Conservation (phyloP, 192 early-diverging fungal species). For the Mortierella claussenii region DNA sequence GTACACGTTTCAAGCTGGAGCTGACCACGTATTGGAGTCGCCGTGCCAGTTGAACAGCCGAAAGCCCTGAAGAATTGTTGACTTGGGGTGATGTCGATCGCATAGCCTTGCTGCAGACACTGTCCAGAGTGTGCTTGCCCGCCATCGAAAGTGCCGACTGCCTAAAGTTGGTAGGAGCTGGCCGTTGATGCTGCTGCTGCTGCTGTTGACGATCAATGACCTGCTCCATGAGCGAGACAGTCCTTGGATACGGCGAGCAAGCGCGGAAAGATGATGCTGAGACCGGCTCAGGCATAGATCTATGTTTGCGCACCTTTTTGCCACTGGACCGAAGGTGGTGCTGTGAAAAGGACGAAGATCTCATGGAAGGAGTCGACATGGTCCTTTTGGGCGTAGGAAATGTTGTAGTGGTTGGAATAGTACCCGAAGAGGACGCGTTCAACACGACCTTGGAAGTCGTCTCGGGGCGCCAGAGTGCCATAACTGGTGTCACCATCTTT, state of each 20-base stretch:
- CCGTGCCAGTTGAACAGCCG: constrained; percentile 22
- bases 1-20: constrained; percentile 21
- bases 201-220: constrained; percentile 45
- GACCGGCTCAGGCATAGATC: constrained; percentile 13
- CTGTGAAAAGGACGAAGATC: not conserved
- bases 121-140: constrained; percentile 14
- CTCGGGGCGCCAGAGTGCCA: constrained; percentile 36
- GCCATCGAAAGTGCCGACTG: constrained; percentile 34
- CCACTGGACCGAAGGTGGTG: constrained; percentile 1
- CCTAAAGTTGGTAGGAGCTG: constrained; percentile 34
- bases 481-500: constrained; percentile 11
- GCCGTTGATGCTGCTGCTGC: constrained; percentile 13
- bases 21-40: constrained; percentile 25
- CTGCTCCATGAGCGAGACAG: constrained; percentile 45
- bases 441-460: constrained; percentile 20
- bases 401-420: constrained; percentile 8
- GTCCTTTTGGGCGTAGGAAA: constrained; percentile 19
- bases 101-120: constrained; percentile 6
- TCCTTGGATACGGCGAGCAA: constrained; percentile 15
- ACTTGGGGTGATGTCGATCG: not conserved
- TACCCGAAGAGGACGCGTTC: constrained; percentile 21
- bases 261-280: not conserved
- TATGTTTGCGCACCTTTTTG: constrained; percentile 13
- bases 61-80: constrained; percentile 4
- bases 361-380: constrained; percentile 29